Conservation (phyloP, 768 basidiomycete species). For the Suillus brevipes region DNA sequence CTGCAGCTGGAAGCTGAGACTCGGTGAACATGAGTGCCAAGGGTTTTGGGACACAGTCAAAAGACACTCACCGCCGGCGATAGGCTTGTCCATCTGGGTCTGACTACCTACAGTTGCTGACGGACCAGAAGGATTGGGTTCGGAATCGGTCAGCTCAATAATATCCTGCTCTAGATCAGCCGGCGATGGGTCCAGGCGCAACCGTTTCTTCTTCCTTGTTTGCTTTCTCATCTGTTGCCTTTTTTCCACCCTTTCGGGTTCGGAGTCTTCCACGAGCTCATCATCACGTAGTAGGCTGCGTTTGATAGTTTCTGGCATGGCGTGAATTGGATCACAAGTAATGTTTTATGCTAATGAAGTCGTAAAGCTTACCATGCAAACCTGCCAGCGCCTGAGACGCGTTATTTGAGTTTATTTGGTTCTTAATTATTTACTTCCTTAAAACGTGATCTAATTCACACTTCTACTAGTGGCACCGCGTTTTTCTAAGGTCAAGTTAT, state of each 20-base stretch:
- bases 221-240: slow-evolving; percentile 22
- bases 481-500: slow-evolving; percentile 4
- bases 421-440: slow-evolving; percentile 12
- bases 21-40: neutral
- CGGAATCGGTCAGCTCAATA: slow-evolving; percentile 1
- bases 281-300: slow-evolving; percentile 4
- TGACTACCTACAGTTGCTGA: neutral
- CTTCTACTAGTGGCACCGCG: neutral
- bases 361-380: neutral
- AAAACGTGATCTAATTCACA: slow-evolving; percentile 5
- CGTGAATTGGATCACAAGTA: neutral
- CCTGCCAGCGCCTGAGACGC: slow-evolving; percentile 35
- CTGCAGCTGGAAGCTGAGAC: neutral
- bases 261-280: slow-evolving; percentile 66
- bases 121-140: neutral
- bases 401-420: slow-evolving; percentile 42
- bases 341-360: neutral
- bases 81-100: neutral
- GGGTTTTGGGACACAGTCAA: neutral
- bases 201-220: slow-evolving; percentile 17
- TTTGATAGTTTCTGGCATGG: neutral
- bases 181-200: neutral
- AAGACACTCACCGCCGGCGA: neutral
- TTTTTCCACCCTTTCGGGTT: slow-evolving; percentile 60
- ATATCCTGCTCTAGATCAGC: neutral